Evolutionary conservation across 305 asterid genomes (phyloP).

Genomic region (Fraxinus dipetala): DNA sequence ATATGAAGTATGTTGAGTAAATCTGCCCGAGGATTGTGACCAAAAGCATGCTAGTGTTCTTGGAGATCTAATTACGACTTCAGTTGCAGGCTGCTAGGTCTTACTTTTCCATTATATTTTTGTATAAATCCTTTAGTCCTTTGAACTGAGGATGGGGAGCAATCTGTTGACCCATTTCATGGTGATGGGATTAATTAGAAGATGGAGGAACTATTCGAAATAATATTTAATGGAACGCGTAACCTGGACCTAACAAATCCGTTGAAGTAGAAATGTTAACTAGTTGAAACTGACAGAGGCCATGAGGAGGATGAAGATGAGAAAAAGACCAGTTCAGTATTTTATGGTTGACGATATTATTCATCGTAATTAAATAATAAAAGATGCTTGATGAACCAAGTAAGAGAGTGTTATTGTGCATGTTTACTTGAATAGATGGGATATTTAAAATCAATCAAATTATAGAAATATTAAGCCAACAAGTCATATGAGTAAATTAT

Average conservation of each 20-base stretch:
- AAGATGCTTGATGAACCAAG: background rate
- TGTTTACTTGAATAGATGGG: background rate
- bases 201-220: background rate
- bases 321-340: background rate
- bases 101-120: background rate
- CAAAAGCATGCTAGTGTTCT: background rate
- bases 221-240: background rate
- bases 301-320: background rate
- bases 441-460: background rate
- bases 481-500: background rate
- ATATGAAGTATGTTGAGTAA: background rate
- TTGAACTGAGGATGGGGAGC: background rate
- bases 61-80: background rate
- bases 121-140: background rate
- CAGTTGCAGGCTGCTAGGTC: slow-evolving; percentile 13
- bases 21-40: background rate
- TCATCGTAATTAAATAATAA: background rate
- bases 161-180: background rate
- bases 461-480: background rate
- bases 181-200: background rate
- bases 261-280: background rate
- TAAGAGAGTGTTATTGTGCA: background rate
- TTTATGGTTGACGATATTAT: background rate
- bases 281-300: background rate
- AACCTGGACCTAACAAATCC: background rate